Evolutionary conservation across 2,329 filamentous ascomycete species (phyloP).

Genomic region (Aspergillus hortae): DNA sequence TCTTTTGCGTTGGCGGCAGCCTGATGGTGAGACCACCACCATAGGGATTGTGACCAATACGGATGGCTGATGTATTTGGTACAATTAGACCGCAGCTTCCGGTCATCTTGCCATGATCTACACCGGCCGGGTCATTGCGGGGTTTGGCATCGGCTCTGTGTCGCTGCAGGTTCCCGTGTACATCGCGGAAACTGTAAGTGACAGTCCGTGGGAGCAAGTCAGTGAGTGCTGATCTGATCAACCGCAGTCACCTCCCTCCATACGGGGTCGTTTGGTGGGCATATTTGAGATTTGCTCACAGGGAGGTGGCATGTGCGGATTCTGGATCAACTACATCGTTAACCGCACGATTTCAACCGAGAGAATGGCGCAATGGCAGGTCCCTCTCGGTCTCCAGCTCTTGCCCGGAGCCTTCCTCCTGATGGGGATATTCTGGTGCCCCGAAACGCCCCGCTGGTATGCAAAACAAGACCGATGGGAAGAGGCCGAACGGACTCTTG

Average conservation of each 20-base stretch:
- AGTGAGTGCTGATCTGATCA: constrained; percentile 38
- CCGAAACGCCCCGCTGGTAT: constrained; percentile 63
- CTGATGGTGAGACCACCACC: constrained; percentile 1
- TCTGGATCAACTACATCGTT: constrained; percentile 53
- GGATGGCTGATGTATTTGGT: not conserved
- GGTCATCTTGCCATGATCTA: constrained; percentile 6
- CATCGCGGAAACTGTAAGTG: constrained; percentile 5
- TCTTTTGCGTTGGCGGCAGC: constrained; percentile 53
- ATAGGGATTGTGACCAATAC: not conserved
- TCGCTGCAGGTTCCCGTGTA: constrained; percentile 9
- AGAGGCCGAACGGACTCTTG: constrained; percentile 52
- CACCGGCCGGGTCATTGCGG: constrained; percentile 5
- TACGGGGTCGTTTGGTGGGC: constrained; percentile 56
- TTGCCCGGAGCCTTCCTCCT: constrained; percentile 60
- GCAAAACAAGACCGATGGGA: constrained; percentile 64
- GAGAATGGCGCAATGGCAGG: constrained; percentile 49
- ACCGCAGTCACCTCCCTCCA: constrained; percentile 48
- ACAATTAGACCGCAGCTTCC: constrained; percentile 2
- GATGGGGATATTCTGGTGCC: constrained; percentile 55
- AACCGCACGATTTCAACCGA: constrained; percentile 31
- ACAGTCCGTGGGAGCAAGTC: constrained; percentile 28
- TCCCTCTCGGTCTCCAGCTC: constrained; percentile 61
- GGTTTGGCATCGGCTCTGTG: constrained; percentile 8
- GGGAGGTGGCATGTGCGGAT: constrained; percentile 34
- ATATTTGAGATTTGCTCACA: constrained; percentile 58